Percentiles rank a stretch among this genome's conserved stretches.
Evolutionary conservation across 2,329 filamentous ascomycete genomes (phyloP).

Genomic region (Cladophialophora immunda): DNA sequence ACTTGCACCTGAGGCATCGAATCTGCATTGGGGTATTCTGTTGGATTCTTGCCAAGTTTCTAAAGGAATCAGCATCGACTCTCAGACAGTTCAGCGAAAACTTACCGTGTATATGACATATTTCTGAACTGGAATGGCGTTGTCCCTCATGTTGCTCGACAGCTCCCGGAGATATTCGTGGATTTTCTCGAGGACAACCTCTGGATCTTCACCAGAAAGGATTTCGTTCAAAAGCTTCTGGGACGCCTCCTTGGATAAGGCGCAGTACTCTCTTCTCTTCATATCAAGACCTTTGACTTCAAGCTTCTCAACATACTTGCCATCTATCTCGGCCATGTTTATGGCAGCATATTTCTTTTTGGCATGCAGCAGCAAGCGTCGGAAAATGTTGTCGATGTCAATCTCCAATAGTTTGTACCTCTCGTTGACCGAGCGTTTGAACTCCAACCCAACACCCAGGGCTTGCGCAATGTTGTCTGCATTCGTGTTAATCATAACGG

Average conservation of each 20-base stretch:
- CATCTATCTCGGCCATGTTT: constrained; percentile 87
- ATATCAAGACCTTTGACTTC: constrained; percentile 99
- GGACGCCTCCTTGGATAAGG: constrained; percentile 93
- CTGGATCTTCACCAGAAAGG: constrained; percentile 89
- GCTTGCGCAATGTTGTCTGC: constrained; percentile 92
- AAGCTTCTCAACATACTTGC: constrained; percentile 91
- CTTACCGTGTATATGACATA: constrained; percentile 91
- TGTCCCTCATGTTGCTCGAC: constrained; percentile 84
- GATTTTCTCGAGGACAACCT: constrained; percentile 85
- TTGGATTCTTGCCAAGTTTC: constrained; percentile 92
- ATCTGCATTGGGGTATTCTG: constrained; percentile 92
- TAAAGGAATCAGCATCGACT: constrained; percentile 39
- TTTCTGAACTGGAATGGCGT: constrained; percentile 77
- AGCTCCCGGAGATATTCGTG: constrained; percentile 92
- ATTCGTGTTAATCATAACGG: constrained; percentile 99
- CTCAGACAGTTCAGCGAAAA: not conserved
- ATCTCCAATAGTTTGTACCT: constrained; percentile 93
- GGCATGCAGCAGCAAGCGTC: constrained; percentile 88
- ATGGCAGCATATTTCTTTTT: constrained; percentile 99
- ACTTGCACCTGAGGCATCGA: constrained; percentile 98
- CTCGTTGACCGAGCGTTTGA: constrained; percentile 94
- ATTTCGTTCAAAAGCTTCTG: constrained; percentile 91
- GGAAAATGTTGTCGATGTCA: constrained; percentile 97
- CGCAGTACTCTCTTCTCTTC: constrained; percentile 96
- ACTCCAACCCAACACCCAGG: constrained; percentile 88